phyloP scores from a whole-genome alignment of 1,139 yeast genomes.

The Lodderomyces parapsilosis region DNA sequence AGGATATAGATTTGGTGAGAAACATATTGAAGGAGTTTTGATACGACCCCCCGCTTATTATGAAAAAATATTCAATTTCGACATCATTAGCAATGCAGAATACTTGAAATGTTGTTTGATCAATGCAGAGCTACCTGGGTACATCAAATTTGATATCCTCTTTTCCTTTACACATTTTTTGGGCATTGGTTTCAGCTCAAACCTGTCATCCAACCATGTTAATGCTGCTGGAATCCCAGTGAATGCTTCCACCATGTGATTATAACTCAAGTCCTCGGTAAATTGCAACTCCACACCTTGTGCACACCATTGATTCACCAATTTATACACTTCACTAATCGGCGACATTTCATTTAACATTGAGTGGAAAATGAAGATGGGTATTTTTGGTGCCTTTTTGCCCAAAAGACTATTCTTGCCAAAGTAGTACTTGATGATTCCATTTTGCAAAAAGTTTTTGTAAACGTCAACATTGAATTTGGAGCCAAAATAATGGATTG shows the following conservation, averaged over 20 bases:
- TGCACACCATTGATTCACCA: slow-evolving; percentile 30
- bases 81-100: neutral
- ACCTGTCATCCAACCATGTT: slow-evolving; percentile 22
- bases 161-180: slow-evolving; percentile 24
- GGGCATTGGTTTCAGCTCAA: slow-evolving; percentile 15
- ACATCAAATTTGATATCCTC: slow-evolving; percentile 23
- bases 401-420: slow-evolving; percentile 23
- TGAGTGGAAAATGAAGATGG: slow-evolving; percentile 35
- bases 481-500: slow-evolving; percentile 14
- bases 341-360: slow-evolving; percentile 30
- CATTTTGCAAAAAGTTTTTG: slow-evolving; percentile 17
- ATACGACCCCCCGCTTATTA: neutral
- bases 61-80: neutral
- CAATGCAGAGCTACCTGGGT: slow-evolving; percentile 15
- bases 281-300: slow-evolving; percentile 28
- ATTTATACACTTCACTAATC: slow-evolving; percentile 21
- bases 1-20: slow-evolving; percentile 36
- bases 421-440: slow-evolving; percentile 16
- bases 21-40: slow-evolving; percentile 11
- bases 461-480: slow-evolving; percentile 17
- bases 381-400: slow-evolving; percentile 24
- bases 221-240: slow-evolving; percentile 32
- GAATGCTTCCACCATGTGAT: slow-evolving; percentile 26
- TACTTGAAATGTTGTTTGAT: neutral
- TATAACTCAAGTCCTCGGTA: slow-evolving; percentile 23